phyloP scores from a whole-genome alignment of 805 yeast genomes.

The Candida oleophila region DNA sequence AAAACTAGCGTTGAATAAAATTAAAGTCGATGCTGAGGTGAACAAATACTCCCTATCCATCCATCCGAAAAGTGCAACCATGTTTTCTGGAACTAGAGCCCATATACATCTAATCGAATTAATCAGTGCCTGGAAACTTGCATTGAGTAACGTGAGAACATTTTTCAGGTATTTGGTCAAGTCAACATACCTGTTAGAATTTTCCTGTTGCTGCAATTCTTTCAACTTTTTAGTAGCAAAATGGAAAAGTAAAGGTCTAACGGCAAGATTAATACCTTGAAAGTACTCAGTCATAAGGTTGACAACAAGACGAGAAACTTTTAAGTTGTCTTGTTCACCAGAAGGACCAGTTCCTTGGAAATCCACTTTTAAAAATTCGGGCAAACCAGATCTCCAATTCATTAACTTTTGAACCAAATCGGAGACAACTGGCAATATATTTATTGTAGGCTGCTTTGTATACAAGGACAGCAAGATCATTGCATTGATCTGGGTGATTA shows the following conservation, averaged over 20 bases:
- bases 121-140: constrained; percentile 78
- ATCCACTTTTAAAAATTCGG: constrained; percentile 64
- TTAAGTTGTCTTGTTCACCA: constrained; percentile 31
- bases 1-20: constrained; percentile 74
- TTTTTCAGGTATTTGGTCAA: constrained; percentile 66
- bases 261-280: constrained; percentile 78
- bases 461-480: constrained; percentile 66
- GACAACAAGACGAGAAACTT: constrained; percentile 64
- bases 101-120: constrained; percentile 72
- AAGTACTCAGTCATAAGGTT: constrained; percentile 81
- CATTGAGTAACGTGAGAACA: constrained; percentile 65
- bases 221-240: constrained; percentile 68
- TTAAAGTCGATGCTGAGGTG: constrained; percentile 72
- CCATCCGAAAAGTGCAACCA: constrained; percentile 85
- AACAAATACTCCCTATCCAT: constrained; percentile 83
- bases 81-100: constrained; percentile 72
- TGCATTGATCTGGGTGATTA: constrained; percentile 77
- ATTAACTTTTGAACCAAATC: constrained; percentile 65
- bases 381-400: constrained; percentile 66
- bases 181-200: constrained; percentile 55
- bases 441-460: constrained; percentile 74
- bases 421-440: constrained; percentile 71
- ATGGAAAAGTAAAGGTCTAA: constrained; percentile 73
- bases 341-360: constrained; percentile 32
- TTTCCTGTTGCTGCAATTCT: constrained; percentile 36